Conservation (phyloP, 495 filamentous ascomycete species). For the Tuber brumale region DNA sequence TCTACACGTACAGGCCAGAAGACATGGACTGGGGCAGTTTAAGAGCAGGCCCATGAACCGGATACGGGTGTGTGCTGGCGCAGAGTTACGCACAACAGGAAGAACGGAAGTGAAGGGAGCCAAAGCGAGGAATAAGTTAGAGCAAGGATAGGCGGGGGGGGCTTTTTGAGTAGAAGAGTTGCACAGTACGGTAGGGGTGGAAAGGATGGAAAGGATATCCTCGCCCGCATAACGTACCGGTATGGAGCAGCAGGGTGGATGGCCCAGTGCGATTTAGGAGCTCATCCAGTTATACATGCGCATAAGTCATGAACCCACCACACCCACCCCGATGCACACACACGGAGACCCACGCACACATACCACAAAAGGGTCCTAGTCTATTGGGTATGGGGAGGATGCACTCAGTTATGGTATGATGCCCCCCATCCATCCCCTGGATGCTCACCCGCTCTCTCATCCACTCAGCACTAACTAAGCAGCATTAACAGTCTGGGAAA, state of each 20-base stretch:
- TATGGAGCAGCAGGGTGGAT: constrained; percentile 19
- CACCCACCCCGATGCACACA: not conserved
- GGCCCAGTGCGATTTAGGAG: constrained; percentile 13
- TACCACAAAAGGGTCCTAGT: constrained; percentile 9
- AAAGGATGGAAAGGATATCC: not conserved
- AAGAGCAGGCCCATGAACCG: constrained; percentile 18
- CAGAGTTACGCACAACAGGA: constrained; percentile 4
- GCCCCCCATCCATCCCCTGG: constrained; percentile 29
- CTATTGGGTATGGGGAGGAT: not conserved
- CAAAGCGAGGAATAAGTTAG: constrained; percentile 18
- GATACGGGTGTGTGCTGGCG: constrained; percentile 26
- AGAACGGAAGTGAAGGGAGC: not conserved
- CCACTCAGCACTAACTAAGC: constrained; percentile 29
- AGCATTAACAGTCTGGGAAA: constrained; percentile 34
- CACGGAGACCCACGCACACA: constrained; percentile 34
- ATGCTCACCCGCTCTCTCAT: constrained; percentile 30
- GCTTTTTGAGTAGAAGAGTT: not conserved
- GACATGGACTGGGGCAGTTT: not conserved
- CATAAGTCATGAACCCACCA: constrained; percentile 18
- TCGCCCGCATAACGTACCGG: not conserved
- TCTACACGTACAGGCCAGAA: not conserved
- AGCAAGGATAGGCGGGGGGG: not conserved
- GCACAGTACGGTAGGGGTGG: not conserved
- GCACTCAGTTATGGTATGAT: constrained; percentile 1
- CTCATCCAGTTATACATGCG: constrained; percentile 14